Evolutionary conservation across 139 green algal species (phyloP), one percentile per base, ranked within the genome.

Genomic region (Axilococcus clingmanii): DNA sequence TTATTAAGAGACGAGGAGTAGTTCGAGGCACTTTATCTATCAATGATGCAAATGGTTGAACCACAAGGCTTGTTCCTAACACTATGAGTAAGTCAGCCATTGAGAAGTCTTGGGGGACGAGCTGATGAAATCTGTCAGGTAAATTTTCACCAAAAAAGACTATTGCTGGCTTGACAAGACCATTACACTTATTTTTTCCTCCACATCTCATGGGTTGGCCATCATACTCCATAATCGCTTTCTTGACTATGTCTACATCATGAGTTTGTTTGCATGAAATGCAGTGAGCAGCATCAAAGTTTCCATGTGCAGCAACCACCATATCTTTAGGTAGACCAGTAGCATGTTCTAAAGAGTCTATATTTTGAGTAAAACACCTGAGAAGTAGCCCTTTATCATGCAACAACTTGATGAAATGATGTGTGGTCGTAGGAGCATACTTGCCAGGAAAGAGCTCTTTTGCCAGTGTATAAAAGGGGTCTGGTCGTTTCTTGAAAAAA

Each of bases 81-180:
- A 92, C 74, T 22, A 95, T 84, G 6, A 94, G 66, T 41, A 94
- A 74, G 61, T 95, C 86, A 14, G 68, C 74, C 17, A 62, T 27
- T 5, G 46, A 8, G 17, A 63, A 60, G 48, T 85, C 71, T 24
- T 46, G 34, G 11, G 40, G 3, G 35, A 52, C 43, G 1, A 44
- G 40, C 32, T 59, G 31, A 43, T 76, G 79, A 67, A 93, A 94
- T 5, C 79, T 66, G 2, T 37, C 15, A 1, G 85, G 85, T 23
- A 94, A 63, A 37, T 32, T 47, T 65, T 95, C 86, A 0, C 86
- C 86, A 72, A 91, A 95, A 59, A 95, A 94, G 3, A 91, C 81
- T 40, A 95, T 94, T 52, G 83, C 74, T 16, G 86, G 84, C 71
- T 93, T 93, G 17, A 90, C 78, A 32, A 88, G 45, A 7, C 75